Evolutionary conservation across 495 filamentous ascomycete genomes (phyloP).

Genomic region (Penicillium macrosclerotiorum): DNA sequence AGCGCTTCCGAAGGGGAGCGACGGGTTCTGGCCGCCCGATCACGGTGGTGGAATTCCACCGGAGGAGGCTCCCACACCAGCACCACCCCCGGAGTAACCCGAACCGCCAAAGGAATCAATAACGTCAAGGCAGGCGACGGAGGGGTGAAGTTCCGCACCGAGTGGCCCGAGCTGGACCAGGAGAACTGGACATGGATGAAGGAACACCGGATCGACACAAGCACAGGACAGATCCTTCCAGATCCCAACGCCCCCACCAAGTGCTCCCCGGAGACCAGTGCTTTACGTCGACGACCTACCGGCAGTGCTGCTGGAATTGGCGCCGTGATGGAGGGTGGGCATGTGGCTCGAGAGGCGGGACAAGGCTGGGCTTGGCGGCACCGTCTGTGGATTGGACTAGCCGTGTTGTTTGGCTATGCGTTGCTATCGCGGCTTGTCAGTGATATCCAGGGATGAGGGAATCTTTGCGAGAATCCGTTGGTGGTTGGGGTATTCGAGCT

Average conservation of each 20-base stretch:
- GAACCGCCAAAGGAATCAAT: constrained; percentile 56
- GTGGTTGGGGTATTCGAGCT: too few species aligned
- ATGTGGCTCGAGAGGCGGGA: constrained; percentile 72
- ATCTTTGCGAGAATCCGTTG: neutral
- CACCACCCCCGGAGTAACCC: constrained; percentile 42
- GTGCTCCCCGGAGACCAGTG: constrained; percentile 64
- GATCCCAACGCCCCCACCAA: constrained; percentile 39
- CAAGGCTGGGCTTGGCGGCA: constrained; percentile 77
- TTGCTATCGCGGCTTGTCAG: constrained; percentile 71
- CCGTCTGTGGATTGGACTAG: constrained; percentile 67
- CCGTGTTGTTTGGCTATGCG: constrained; percentile 72
- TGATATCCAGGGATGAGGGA: constrained; percentile 43
- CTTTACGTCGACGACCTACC: constrained; percentile 61
- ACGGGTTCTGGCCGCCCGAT: constrained; percentile 70
- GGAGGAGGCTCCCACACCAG: constrained; percentile 78
- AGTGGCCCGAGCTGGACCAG: constrained; percentile 87
- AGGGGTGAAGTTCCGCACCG: constrained; percentile 79
- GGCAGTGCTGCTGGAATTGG: constrained; percentile 69
- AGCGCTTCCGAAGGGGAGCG: constrained; percentile 75
- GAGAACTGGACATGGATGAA: constrained; percentile 96
- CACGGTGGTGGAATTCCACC: constrained; percentile 95
- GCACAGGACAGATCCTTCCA: constrained; percentile 61
- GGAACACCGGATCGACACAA: constrained; percentile 74
- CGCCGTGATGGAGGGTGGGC: constrained; percentile 74
- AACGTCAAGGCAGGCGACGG: constrained; percentile 83